phyloP scores from a whole-genome alignment of 345 rosid genomes.

The Mallotus nudiflorus region DNA sequence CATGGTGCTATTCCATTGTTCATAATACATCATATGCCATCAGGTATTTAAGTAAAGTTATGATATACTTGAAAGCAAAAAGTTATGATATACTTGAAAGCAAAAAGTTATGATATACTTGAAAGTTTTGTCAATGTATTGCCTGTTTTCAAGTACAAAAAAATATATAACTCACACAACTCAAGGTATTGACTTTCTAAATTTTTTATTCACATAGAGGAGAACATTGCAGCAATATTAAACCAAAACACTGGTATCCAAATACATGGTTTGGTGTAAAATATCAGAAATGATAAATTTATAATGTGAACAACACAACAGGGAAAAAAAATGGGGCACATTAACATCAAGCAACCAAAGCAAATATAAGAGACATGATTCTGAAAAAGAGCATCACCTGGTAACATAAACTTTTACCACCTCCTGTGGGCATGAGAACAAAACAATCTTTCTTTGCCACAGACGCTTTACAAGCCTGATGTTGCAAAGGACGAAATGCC shows the following conservation, averaged over 20 bases:
- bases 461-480: conserved; percentile 78
- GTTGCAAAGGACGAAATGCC: conserved; percentile 69
- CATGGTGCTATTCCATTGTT: neutral
- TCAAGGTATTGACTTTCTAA: neutral
- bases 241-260: neutral
- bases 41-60: neutral
- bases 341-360: neutral
- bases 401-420: conserved; percentile 91
- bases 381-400: conserved; percentile 49
- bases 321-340: neutral
- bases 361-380: neutral
- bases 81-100: too few species aligned
- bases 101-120: neutral
- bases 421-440: conserved; percentile 89
- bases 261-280: neutral
- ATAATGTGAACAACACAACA: neutral
- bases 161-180: neutral
- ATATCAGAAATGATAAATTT: neutral
- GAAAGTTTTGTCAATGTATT: neutral
- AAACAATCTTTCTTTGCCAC: conserved; percentile 73
- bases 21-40: neutral
- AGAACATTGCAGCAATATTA: neutral
- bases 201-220: neutral
- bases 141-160: neutral
- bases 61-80: too few species aligned